Base-by-base conservation (phyloP, 805 yeast genomes). In the Saturnispora silvae region DNA sequence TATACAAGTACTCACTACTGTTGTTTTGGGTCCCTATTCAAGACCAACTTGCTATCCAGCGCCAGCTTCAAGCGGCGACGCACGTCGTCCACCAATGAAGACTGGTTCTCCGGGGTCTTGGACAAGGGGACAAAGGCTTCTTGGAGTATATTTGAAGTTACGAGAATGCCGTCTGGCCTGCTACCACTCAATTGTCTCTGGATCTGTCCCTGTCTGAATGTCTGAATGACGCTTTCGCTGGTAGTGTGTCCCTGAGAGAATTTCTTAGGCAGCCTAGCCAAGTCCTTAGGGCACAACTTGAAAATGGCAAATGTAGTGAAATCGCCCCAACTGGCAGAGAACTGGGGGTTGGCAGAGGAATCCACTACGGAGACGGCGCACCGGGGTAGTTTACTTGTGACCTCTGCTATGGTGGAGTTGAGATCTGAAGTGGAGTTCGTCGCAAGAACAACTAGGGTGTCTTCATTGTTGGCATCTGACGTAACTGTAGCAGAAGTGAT, bases 401-500 rank as follows among this genome's bases (percentile, higher is more conserved):
- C 43, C 8, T 47, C 47, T n/a, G 35, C 35, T 1, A 45, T 28
- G 3, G 41, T 20, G 7, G 22, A 32, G 28, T 49, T 45, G 13
- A 51, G 39, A 4, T 17, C 23, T 3, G 31, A 35, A 2, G 51
- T 33, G 14, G 46, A 40, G 18, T 45, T 40, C 2, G 46, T 42
- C 3, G 52, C 52, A 33, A 50, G 24, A 3, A 49, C 41, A 7
- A 46, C 35, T 10, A 53, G 20, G 20, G 30, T 25, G 5, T 20
- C 11, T 17, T 39, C 27, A 5, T 17, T 5, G 13, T 22, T 18
- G 19, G 10, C 16, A 4, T 31, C 18, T 15, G 33, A 9, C 10
- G 23, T 23, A 13, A 31, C 28, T 15, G 46, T 46, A 4, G 58
- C 46, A 4, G 53, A 42, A 5, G 51, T 20, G 5, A 49, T 48